Evolutionary conservation across 2,329 filamentous ascomycete species (phyloP).

Genomic region (Diplocarpon mali): DNA sequence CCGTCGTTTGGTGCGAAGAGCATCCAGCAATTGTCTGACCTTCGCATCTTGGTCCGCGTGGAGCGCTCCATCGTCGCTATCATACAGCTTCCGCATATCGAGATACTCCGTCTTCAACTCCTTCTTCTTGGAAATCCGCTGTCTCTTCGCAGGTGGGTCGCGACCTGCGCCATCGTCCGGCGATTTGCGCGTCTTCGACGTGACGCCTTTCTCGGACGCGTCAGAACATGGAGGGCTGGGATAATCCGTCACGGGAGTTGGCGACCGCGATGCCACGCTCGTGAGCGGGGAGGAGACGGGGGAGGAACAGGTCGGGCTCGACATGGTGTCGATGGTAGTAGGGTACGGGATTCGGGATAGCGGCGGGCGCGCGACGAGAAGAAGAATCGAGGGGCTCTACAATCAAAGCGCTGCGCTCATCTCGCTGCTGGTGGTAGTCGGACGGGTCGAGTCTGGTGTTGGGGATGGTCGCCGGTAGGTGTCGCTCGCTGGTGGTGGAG

Average conservation of each 20-base stretch:
- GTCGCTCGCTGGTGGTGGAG: slow-evolving; percentile 3
- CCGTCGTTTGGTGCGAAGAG: slow-evolving; percentile 81
- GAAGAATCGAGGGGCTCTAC: slow-evolving; percentile 1
- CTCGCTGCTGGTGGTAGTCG: slow-evolving; percentile 7
- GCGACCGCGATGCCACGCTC: slow-evolving; percentile 28
- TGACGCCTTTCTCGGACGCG: slow-evolving; percentile 17
- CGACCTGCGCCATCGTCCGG: slow-evolving; percentile 35
- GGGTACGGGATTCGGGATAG: neutral
- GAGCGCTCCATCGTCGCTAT: slow-evolving; percentile 35
- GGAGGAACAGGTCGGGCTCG: slow-evolving; percentile 11
- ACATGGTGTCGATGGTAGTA: slow-evolving; percentile 5
- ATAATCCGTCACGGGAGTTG: slow-evolving; percentile 23
- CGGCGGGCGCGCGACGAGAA: slow-evolving; percentile 1
- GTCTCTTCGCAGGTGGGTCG: slow-evolving; percentile 63
- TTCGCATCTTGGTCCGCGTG: slow-evolving; percentile 45
- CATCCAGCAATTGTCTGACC: slow-evolving; percentile 60
- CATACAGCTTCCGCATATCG: slow-evolving; percentile 47
- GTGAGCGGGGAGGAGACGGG: slow-evolving; percentile 29
- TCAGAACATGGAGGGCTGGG: slow-evolving; percentile 24
- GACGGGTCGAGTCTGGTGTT: slow-evolving; percentile 1
- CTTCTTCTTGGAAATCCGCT: slow-evolving; percentile 51
- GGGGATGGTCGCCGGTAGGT: slow-evolving; percentile 1
- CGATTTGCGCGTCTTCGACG: slow-evolving; percentile 16
- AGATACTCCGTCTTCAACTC: slow-evolving; percentile 74
- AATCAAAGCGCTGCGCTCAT: neutral